Conservation (phyloP, 805 yeast genomes). For the Spathaspora sp. region DNA sequence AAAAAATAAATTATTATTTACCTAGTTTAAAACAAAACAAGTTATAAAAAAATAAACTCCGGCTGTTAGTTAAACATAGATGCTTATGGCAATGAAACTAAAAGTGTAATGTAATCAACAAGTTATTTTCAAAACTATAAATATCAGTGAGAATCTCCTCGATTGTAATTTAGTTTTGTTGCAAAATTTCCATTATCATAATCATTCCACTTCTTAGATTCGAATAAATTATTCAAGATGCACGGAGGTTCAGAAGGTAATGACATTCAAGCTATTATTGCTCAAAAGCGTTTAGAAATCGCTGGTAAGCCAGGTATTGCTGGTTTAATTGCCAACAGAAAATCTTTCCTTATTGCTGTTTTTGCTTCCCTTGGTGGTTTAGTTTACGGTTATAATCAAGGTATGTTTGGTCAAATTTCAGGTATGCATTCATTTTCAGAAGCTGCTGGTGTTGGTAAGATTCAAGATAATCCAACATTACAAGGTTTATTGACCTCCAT, state of each 20-base stretch:
- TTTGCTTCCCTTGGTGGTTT: constrained; percentile 59
- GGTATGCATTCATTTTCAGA: constrained; percentile 14
- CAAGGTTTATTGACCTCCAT: constrained; percentile 68
- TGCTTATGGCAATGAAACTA: background rate
- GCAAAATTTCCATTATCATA: background rate
- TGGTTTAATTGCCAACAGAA: constrained; percentile 8
- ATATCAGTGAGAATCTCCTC: background rate
- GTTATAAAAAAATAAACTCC: background rate
- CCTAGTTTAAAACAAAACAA: background rate
- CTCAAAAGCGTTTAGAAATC: constrained; percentile 7
- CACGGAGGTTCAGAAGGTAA: constrained; percentile 6
- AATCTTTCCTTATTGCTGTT: constrained; percentile 44
- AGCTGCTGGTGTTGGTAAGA: constrained; percentile 33
- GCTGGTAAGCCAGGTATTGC: constrained; percentile 5
- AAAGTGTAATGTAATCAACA: background rate
- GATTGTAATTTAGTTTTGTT: background rate
- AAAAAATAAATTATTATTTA: background rate
- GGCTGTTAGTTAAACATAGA: background rate
- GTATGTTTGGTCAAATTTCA: constrained; percentile 56
- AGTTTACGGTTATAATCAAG: constrained; percentile 75
- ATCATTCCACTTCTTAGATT: background rate
- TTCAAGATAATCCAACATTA: constrained; percentile 40
- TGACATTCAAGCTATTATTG: constrained; percentile 7
- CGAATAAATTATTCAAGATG: constrained; percentile 2
- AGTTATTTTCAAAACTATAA: background rate